Percentiles rank a stretch among this genome's conserved stretches.
These are phyloP conservation scores for rapeseed (Brassica napus) DNA, from an alignment of 345 rosid species.

Conservation along the genomic window DNA sequence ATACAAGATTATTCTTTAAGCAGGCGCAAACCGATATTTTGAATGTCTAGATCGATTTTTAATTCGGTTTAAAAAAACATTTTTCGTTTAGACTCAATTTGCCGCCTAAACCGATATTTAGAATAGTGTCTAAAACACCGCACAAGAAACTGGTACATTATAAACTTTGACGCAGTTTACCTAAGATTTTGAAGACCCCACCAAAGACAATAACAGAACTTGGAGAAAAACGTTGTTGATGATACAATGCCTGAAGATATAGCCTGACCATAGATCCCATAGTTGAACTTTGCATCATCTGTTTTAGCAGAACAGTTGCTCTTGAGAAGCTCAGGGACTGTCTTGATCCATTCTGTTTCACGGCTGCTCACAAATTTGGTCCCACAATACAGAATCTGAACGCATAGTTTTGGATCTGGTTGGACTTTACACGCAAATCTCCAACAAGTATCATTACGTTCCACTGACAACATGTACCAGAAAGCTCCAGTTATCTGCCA, in stretches of 20 bases:
- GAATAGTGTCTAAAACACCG: background rate
- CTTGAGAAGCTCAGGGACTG: slow-evolving; percentile 46
- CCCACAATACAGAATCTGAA: slow-evolving; percentile 68
- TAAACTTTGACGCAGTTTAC: slow-evolving; percentile 34
- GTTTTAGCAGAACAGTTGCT: slow-evolving; percentile 43
- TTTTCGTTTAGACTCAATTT: background rate
- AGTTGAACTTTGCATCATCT: slow-evolving; percentile 50
- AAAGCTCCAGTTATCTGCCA: slow-evolving; percentile 79
- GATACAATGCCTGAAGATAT: slow-evolving; percentile 57
- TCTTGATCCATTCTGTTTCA: slow-evolving; percentile 54
- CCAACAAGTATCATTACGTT: slow-evolving; percentile 78
- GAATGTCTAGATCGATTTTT: background rate
- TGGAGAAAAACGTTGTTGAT: slow-evolving; percentile 52
- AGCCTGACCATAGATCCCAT: slow-evolving; percentile 75
- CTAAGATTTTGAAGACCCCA: slow-evolving; percentile 94
- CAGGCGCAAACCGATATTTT: background rate
- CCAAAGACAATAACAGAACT: slow-evolving; percentile 84
- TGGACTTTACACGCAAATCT: slow-evolving; percentile 51
- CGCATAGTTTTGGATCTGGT: slow-evolving; percentile 44
- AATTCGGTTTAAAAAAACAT: too few relatives aligned
- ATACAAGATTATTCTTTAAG: background rate
- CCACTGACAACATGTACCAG: slow-evolving; percentile 81
- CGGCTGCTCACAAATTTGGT: slow-evolving; percentile 44
- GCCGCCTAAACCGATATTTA: background rate
- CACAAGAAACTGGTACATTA: background rate